A percentile compares a stretch with the other conserved stretches of the same genome.
phyloP scores from a whole-genome alignment of 176 grass and related monocot species.

The Chrysopogon serrulatus region DNA sequence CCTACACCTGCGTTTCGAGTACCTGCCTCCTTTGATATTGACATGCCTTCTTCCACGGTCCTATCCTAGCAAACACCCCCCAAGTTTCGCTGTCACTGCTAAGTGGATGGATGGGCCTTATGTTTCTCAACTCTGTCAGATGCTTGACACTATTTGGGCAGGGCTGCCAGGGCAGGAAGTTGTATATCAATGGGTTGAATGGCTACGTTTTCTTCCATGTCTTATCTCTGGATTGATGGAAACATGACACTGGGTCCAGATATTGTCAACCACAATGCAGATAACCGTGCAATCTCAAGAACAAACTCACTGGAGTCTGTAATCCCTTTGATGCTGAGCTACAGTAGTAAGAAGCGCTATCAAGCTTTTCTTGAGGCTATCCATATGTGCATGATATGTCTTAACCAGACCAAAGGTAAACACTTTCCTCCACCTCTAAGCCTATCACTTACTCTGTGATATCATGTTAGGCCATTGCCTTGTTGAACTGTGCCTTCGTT shows the following conservation, averaged over 20 bases:
- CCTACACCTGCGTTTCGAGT: conserved; percentile 34
- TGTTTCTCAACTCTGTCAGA: conserved; percentile 45
- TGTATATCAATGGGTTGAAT: conserved; percentile 59
- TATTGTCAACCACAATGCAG: not conserved
- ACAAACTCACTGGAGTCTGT: conserved; percentile 23
- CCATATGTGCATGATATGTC: conserved; percentile 46
- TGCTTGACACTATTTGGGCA: conserved; percentile 54
- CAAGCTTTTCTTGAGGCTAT: conserved; percentile 49
- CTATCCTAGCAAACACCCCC: conserved; percentile 47
- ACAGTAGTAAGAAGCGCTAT: conserved; percentile 18
- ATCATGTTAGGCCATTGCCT: not conserved
- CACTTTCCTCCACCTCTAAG: not conserved
- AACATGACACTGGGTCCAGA: conserved; percentile 33
- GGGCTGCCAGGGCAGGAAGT: conserved; percentile 53
- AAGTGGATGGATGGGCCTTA: conserved; percentile 55
- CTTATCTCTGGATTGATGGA: conserved; percentile 33
- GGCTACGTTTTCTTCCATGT: conserved; percentile 34
- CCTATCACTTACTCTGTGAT: not conserved
- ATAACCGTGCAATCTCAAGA: conserved; percentile 32
- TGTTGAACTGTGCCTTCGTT: not conserved
- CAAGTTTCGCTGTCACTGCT: conserved; percentile 35
- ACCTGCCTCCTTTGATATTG: conserved; percentile 51
- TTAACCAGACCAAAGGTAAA: conserved; percentile 31
- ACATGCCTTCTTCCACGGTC: conserved; percentile 46
- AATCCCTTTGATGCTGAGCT: conserved; percentile 45